phyloP scores from a whole-genome alignment of 106 monocot species.

The Allium cepa region DNA sequence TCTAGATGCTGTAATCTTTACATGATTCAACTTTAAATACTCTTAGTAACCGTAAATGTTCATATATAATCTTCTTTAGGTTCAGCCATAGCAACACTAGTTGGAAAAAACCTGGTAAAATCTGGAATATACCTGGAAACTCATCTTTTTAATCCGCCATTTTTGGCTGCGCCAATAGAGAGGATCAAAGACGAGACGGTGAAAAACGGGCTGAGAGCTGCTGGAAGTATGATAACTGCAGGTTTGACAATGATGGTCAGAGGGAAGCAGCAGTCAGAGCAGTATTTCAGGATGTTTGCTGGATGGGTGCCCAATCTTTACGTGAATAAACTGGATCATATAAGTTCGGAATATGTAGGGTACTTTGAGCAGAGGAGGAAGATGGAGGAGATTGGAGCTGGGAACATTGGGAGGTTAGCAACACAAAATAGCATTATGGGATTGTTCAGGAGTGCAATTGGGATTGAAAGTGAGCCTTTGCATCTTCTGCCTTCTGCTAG shows the following conservation, averaged over 20 bases:
- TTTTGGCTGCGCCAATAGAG: conserved; percentile 56
- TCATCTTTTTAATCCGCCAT: conserved; percentile 79
- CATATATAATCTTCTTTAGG: conserved; percentile 17
- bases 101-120: conserved; percentile 57
- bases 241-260: conserved; percentile 41
- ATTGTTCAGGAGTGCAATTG: conserved; percentile 39
- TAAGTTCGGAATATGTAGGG: conserved; percentile 65
- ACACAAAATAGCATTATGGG: conserved; percentile 52
- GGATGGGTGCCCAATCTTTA: conserved; percentile 65
- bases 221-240: conserved; percentile 61
- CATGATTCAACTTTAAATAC: no score
- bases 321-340: conserved; percentile 48
- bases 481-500: conserved; percentile 75
- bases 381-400: conserved; percentile 76
- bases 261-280: conserved; percentile 6
- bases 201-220: conserved; percentile 45
- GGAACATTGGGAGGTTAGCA: conserved; percentile 51
- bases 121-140: conserved; percentile 26
- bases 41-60: no score
- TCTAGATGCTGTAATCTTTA: no score
- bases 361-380: conserved; percentile 66
- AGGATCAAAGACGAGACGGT: conserved; percentile 45
- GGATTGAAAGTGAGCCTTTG: conserved; percentile 39
- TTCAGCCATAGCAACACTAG: conserved; percentile 55
- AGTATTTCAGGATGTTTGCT: conserved; percentile 32